Percentiles rank a stretch among this genome's conserved stretches.
Conservation (phyloP, 148 eudicot genomes). For the Arctostaphylos glauca region DNA sequence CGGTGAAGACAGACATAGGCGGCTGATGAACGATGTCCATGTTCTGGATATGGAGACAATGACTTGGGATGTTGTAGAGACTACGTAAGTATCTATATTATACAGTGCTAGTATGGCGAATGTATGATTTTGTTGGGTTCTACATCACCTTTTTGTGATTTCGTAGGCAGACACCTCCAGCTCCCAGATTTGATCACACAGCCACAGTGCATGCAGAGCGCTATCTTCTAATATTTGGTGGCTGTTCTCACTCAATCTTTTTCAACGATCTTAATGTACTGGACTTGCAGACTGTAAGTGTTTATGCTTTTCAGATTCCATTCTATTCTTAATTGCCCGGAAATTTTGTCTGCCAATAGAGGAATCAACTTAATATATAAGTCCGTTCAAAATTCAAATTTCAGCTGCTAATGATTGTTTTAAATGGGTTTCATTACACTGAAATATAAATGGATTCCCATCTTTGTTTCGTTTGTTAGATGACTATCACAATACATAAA, state of each 20-base stretch:
- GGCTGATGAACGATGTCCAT: conserved; percentile 68
- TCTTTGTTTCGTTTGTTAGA: not conserved
- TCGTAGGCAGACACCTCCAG: conserved; percentile 88
- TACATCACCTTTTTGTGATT: conserved; percentile 38
- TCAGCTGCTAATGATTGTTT: not conserved
- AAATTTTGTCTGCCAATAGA: not conserved
- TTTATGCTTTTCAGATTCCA: conserved; percentile 3
- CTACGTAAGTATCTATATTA: conserved; percentile 52
- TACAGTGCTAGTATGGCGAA: not conserved
- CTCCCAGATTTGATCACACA: conserved; percentile 94
- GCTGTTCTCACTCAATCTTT: conserved; percentile 92
- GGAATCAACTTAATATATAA: not conserved
- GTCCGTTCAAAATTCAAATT: not conserved
- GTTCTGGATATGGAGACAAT: conserved; percentile 74
- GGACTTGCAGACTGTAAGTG: conserved; percentile 87
- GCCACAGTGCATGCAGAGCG: conserved; percentile 77
- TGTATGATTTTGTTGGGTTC: conserved; percentile 4
- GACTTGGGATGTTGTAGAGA: conserved; percentile 71
- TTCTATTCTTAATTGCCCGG: conserved; percentile 13
- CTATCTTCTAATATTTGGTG: conserved; percentile 86
- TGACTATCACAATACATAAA: not conserved
- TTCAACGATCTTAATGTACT: conserved; percentile 78
- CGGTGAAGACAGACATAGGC: conserved; percentile 74
- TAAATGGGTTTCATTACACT: not conserved
- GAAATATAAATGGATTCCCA: not conserved